Evolutionary conservation across 2,329 filamentous ascomycete species (phyloP).

Genomic region (Claviceps maximensis): DNA sequence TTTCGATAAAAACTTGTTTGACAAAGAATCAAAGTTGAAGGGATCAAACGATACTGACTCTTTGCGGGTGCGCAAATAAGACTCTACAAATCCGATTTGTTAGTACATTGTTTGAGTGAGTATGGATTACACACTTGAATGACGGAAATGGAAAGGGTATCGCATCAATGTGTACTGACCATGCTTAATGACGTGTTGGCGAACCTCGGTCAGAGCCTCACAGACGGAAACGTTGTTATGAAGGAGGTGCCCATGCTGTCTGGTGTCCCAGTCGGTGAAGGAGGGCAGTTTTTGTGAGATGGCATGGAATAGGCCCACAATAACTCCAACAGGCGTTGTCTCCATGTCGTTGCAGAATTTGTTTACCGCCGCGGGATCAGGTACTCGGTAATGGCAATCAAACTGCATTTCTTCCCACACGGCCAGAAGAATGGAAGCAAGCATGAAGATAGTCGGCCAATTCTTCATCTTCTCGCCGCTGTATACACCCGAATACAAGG

Average conservation of each 20-base stretch:
- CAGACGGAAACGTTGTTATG: constrained; percentile 87
- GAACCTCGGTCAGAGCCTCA: constrained; percentile 91
- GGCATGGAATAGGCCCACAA: constrained; percentile 91
- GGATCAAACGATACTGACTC: constrained; percentile 79
- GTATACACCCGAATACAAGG: constrained; percentile 94
- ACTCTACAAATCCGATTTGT: constrained; percentile 43
- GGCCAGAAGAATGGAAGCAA: constrained; percentile 80
- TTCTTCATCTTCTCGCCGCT: constrained; percentile 95
- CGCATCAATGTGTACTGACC: constrained; percentile 45
- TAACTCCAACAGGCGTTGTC: constrained; percentile 86
- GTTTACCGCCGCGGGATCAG: constrained; percentile 68
- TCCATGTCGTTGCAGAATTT: constrained; percentile 98
- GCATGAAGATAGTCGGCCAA: constrained; percentile 98
- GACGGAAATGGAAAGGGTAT: background rate
- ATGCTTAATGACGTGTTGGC: constrained; percentile 83
- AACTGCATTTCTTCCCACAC: constrained; percentile 99
- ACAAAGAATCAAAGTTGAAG: constrained; percentile 85
- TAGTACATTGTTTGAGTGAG: constrained; percentile 7
- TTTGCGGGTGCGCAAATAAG: constrained; percentile 69
- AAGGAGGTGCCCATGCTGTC: constrained; percentile 78
- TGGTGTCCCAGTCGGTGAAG: constrained; percentile 87
- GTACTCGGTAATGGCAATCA: constrained; percentile 90
- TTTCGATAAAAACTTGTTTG: constrained; percentile 94
- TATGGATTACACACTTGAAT: background rate
- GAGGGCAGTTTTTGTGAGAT: constrained; percentile 93